Conservation (phyloP, 1,284 basidiomycete genomes). For the Cystobasidiaceae sp. region DNA sequence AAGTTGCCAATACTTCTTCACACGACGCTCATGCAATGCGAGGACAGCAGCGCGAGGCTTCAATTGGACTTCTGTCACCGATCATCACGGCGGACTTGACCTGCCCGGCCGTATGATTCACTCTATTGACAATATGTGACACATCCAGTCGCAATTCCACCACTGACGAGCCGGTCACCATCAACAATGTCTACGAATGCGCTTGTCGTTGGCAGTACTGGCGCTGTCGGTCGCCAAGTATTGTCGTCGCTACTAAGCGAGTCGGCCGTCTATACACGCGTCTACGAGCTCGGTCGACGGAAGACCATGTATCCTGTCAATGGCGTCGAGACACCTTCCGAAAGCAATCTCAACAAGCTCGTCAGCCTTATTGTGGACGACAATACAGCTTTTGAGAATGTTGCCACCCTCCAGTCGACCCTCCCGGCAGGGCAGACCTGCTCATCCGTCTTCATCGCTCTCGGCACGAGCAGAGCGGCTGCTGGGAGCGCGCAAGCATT, state of each 20-base stretch:
- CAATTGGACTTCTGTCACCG: too few relatives aligned
- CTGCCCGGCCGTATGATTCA: too few relatives aligned
- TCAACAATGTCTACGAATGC: not conserved
- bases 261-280: slow-evolving; percentile 54
- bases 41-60: too few relatives aligned
- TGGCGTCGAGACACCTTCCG: slow-evolving; percentile 42
- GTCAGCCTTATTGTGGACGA: slow-evolving; percentile 63
- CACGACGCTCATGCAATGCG: too few relatives aligned
- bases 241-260: slow-evolving; percentile 57
- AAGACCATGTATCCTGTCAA: slow-evolving; percentile 49
- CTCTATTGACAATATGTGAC: too few relatives aligned
- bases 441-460: slow-evolving; percentile 38
- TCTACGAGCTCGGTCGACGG: slow-evolving; percentile 63
- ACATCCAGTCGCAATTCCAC: too few relatives aligned
- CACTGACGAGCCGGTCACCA: too few relatives aligned
- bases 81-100: too few relatives aligned
- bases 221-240: slow-evolving; percentile 57
- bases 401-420: slow-evolving; percentile 51
- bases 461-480: slow-evolving; percentile 59
- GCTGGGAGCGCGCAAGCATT: slow-evolving; percentile 63
- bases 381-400: slow-evolving; percentile 43
- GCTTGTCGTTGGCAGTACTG: slow-evolving; percentile 61
- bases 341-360: slow-evolving; percentile 55
- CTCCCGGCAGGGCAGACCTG: slow-evolving; percentile 53
- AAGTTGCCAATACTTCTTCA: too few relatives aligned